Base-by-base conservation (phyloP, 2,329 filamentous ascomycete genomes). In the Colletotrichum euphorbiae region DNA sequence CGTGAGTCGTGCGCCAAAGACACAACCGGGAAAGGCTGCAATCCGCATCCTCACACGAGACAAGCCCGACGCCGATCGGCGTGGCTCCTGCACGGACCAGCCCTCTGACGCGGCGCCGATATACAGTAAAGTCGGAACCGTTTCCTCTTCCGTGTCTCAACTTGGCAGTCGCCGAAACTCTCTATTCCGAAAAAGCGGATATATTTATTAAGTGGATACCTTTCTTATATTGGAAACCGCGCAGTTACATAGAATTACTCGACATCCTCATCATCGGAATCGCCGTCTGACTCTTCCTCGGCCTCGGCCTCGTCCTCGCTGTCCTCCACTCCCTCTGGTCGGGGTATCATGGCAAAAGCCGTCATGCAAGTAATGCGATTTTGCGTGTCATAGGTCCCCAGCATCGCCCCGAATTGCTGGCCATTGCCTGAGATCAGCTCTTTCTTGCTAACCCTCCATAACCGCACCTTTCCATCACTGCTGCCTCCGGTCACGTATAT, bases 331-430 rank as follows among this genome's bases (percentile, higher is more conserved):
- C 85, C 86, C 45, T 89, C 88, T 15, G 88, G 86, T 52, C 85
- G 83, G 73, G 89, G 86, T 78, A 92, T 87, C 93, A 98, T 97
- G 71, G 93, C 83, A 81, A 97, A 98, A 21, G 91, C 91, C 73
- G 89, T 90, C 74, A 98, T 76, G 77, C 96, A 98, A 42, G 94
- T 98, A 72, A 98, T 94, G 64, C 96, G 85, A 77, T 95, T 94
- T 51, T 91, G 90, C 21, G 94, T 97, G 79, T 94, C 91, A 75
- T 96, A 96, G 36, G 87, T 89, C 15, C 90, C 93, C 50, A 97
- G 77, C 62, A 97, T 77, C 71, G 81, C 85, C 33, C 93, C 94
- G 21, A 92, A 73, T 69, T 80, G 76, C 71, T 67, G 72, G 71
- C 69, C 69, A 51, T 70, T 76, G 72, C 64, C 74, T 69, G 71